Evolutionary conservation across 495 filamentous ascomycete genomes (phyloP), one percentile per base, ranked within the genome.

Genomic region (Aspergillus coremiiformis): DNA sequence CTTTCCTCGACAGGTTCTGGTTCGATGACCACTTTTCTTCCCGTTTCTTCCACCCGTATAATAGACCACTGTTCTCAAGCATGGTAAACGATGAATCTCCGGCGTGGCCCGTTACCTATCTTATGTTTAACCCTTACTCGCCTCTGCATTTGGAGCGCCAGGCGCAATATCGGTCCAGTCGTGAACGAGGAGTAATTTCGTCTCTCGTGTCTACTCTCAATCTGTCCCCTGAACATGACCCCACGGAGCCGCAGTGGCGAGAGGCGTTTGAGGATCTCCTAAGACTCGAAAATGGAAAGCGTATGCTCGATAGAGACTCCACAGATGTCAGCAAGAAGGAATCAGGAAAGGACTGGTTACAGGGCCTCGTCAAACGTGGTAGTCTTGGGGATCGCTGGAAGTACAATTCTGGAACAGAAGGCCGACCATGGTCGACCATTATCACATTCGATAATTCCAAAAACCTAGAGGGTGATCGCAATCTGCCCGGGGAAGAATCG

Each of bases 231-330:
- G 67, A 70, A 10, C 58, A 48, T 29, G 66, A 72, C 19, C 56
- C 64, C 3, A 55, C 52, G 4, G 67, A 73, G 47, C 68, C 71
- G 5, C 71, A 65, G 26, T 82, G 77, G 77, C 68, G 76, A 14
- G 70, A 74, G 44, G 79, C 79, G 0, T 81, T 81, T 50, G 78
- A 81, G 53, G 79, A 82, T 60, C 66, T 82, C 9, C 47, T 82
- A 9, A 64, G 67, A 21, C 62, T 79, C 2, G 65, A 77, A 30
- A 76, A 74, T 44, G 78, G 74, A 42, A 70, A 73, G 51, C 61
- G 66, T 5, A 67, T 79, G 67, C 59, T 75, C 5, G 70, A 74
- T 39, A 62, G 49, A 22, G 61, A 66, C 26, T 35, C 54, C 1
- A 20, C 51, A n/a, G 47, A 54, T 1, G 51, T 58, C 7, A 53